Evolutionary conservation across 2,329 filamentous ascomycete species (phyloP), one percentile per base, ranked within the genome.

Genomic region (Ceratocystis variospora): DNA sequence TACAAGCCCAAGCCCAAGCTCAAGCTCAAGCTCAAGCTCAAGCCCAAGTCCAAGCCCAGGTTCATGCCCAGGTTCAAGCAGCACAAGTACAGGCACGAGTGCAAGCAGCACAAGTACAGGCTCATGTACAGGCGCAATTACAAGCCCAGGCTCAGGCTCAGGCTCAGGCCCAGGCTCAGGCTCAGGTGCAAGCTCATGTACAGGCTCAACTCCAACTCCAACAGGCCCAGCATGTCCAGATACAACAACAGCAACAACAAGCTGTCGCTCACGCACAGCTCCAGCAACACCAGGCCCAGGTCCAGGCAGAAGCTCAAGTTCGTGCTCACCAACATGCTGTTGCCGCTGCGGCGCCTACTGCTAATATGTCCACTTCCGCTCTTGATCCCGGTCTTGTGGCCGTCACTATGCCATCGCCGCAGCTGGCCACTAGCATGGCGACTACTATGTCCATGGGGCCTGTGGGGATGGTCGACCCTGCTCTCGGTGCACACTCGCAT

Each of bases 351-450:
- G 66, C 64, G 7, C 66, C 66, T 2, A 68, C 66, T 41, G 66
- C 66, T 17, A 65, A 65, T 19, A 68, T 68, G 66, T 55, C 66
- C 7, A 65, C 63, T 7, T 57, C 66, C 7, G 48, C 66, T 15
- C 63, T 68, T 5, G 66, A 68, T 31, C 63, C 66, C 22, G 61
- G 59, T n/a, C 57, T 68, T 41, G 66, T 68, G n/a, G 63, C 63
- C 0, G 66, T 48, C 31, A 62, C 66, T 5, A 65, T 68, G 66
- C 66, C 66, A 5, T 65, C 66, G 12, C 62, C 66, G 8, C 63
- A 59, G 25, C 65, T 68, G 57, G 44, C 63, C 12, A 62, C 66
- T 63, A 68, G 63, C 19, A 59, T 68, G 57, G 63, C 63, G 22
- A 68, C 66, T 10, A 61, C 61, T 3, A 68, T 68, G 63, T 57